A percentile compares a stretch with the other conserved stretches of the same genome.
These are phyloP conservation scores for Suillus paluster DNA, from an alignment of 768 basidiomycete genomes.

Conservation along the genomic window DNA sequence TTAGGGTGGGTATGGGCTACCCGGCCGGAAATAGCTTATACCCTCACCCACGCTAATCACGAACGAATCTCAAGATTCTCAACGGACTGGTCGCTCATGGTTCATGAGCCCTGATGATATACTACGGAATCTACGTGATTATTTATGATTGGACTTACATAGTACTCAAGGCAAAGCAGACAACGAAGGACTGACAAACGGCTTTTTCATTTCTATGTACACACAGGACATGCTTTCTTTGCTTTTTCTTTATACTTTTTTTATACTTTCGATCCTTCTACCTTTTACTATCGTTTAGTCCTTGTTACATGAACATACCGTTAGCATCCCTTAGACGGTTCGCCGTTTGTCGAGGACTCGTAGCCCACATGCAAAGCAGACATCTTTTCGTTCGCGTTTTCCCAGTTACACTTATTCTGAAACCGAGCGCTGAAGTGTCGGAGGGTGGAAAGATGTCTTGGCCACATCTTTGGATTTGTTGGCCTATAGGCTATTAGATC, in stretches of 20 bases:
- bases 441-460: neutral
- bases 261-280: constrained; percentile 12
- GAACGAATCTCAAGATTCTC: constrained; percentile 20
- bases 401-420: neutral
- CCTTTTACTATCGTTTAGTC: constrained; percentile 32
- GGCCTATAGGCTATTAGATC: too few species aligned
- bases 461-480: neutral
- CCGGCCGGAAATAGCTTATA: constrained; percentile 32
- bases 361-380: constrained; percentile 20
- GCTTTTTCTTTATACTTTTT: constrained; percentile 10
- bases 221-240: constrained; percentile 18
- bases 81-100: constrained; percentile 19
- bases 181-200: constrained; percentile 28
- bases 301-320: constrained; percentile 19
- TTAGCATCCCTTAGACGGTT: constrained; percentile 2
- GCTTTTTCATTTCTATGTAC: constrained; percentile 33
- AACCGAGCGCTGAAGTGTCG: too few species aligned
- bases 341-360: constrained; percentile 11
- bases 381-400: neutral
- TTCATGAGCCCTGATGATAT: constrained; percentile 32
- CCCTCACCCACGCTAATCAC: constrained; percentile 34
- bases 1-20: constrained; percentile 10
- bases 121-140: constrained; percentile 22
- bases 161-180: constrained; percentile 10
- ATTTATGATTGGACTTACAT: constrained; percentile 27